Evolutionary conservation across 805 yeast species (phyloP), one percentile per base, ranked within the genome.

Genomic region (Nakazawaea anatomiae): DNA sequence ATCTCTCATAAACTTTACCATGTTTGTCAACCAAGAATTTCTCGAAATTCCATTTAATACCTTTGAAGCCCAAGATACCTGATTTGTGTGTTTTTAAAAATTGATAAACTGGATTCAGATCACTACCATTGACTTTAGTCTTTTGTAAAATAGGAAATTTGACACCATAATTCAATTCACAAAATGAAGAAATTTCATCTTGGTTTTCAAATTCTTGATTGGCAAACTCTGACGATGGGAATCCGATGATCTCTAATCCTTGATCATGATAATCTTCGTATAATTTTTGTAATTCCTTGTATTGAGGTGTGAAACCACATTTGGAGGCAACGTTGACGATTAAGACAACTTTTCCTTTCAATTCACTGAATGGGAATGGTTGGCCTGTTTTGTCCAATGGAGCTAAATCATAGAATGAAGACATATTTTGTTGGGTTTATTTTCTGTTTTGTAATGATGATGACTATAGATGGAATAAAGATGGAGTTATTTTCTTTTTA

Each of bases 161-260:
- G 41, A 92, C 97, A 50, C 97, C 97, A 66, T 83, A 94, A 73
- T 89, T 90, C 60, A 82, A 63, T 42, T 79, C 69, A 68, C 97
- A 90, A 71, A 86, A 87, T 44, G 75, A 67, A 25, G 80, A 82
- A 56, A 89, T 88, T 60, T 87, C 90, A 51, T 82, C 77, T 47
- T 78, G 81, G 3, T 78, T 62, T 4, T 83, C 83, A 58, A 94
- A 85, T 68, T 91, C 88, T 73, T 94, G 86, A 59, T 79, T 71
- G 28, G 86, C 91, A 64, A 90, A 90, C 65, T 89, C 96, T 70
- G 89, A 87, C 69, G 96, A 88, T 34, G 97, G 97, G 77, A 90
- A 89, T 0, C 90, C 97, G 36, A 90, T 56, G 30, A 90, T 74
- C 43, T 70, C 80, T 28, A 91, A 71, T 1, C 88, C 95, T 55